Percentiles rank a stretch among this genome's conserved stretches.
phyloP scores from a whole-genome alignment of 2,329 filamentous ascomycete genomes.

The Plectosphaerella sp. region DNA sequence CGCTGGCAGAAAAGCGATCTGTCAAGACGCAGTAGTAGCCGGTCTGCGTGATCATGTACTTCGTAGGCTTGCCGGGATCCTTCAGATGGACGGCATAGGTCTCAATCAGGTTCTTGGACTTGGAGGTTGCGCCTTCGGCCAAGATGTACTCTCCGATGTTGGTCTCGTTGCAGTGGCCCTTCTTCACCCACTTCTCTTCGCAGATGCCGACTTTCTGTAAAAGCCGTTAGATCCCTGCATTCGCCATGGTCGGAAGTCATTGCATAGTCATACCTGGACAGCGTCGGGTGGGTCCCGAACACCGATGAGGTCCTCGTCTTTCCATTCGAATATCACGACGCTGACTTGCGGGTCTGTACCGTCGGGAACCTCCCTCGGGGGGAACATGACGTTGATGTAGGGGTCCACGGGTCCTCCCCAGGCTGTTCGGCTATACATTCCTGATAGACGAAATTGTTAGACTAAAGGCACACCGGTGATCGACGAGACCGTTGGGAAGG shows the following conservation, averaged over 20 bases:
- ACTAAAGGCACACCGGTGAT: too few species aligned
- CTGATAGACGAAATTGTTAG: conserved; percentile 31
- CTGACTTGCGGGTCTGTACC: conserved; percentile 71
- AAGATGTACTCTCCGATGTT: conserved; percentile 83
- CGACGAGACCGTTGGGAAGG: too few species aligned
- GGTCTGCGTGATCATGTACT: conserved; percentile 82
- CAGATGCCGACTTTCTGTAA: conserved; percentile 57
- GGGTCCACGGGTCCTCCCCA: conserved; percentile 89
- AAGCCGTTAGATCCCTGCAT: conserved; percentile 22
- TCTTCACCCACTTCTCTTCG: conserved; percentile 63
- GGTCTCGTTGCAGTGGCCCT: conserved; percentile 68
- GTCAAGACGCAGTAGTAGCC: conserved; percentile 95
- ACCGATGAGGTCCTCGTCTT: conserved; percentile 75
- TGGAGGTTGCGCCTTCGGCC: conserved; percentile 66
- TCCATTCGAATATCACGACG: conserved; percentile 91
- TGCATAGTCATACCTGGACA: conserved; percentile 38
- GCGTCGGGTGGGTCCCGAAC: conserved; percentile 52
- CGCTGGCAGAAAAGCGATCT: conserved; percentile 59
- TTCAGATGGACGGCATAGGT: conserved; percentile 82
- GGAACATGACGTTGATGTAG: conserved; percentile 81
- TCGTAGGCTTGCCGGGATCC: conserved; percentile 61
- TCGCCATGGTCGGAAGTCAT: neutral
- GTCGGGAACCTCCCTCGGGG: conserved; percentile 37
- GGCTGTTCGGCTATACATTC: conserved; percentile 88
- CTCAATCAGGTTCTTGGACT: conserved; percentile 67